Conservation (phyloP, 2,329 filamentous ascomycete genomes). For the Colletotrichum limetticola region DNA sequence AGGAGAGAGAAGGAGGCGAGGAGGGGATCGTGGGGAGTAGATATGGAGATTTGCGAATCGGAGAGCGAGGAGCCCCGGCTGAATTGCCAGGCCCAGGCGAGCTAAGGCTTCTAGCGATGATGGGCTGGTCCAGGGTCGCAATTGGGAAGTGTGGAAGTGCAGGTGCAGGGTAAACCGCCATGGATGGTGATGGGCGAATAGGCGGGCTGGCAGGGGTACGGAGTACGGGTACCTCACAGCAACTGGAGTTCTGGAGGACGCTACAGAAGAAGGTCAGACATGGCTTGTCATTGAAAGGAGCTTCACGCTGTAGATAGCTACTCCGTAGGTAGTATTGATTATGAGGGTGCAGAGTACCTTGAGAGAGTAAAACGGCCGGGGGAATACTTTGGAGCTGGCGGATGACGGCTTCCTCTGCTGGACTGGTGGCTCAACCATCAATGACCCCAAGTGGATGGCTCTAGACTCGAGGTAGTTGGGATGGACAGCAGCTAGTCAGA, state of each 20-base stretch:
- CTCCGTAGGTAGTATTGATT: no score
- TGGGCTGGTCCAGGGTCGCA: conserved; percentile 5
- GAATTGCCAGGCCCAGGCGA: background rate
- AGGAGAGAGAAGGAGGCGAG: conserved; percentile 22
- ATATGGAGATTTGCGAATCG: conserved; percentile 32
- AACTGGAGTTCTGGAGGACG: background rate
- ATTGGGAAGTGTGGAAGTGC: conserved; percentile 9
- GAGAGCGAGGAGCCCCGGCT: conserved; percentile 20
- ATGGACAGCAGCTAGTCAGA: conserved; percentile 8
- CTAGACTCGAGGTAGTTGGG: conserved; percentile 7
- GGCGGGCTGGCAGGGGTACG: conserved; percentile 1
- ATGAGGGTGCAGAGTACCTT: background rate
- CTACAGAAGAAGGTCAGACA: background rate
- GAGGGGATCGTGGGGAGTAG: conserved; percentile 34
- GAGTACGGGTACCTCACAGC: background rate
- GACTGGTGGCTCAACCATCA: background rate
- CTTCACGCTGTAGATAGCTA: no score
- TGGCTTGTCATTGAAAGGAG: background rate
- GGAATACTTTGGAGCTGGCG: background rate
- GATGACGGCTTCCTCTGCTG: conserved; percentile 1
- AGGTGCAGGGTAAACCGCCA: background rate
- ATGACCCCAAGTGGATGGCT: background rate
- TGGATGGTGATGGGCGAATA: background rate
- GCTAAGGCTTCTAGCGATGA: conserved; percentile 18
- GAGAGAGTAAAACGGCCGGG: background rate